These are phyloP conservation scores for Neophaeococcomyces mojaviensis DNA, from an alignment of 2,329 filamentous ascomycete species.

Conservation along the genomic window DNA sequence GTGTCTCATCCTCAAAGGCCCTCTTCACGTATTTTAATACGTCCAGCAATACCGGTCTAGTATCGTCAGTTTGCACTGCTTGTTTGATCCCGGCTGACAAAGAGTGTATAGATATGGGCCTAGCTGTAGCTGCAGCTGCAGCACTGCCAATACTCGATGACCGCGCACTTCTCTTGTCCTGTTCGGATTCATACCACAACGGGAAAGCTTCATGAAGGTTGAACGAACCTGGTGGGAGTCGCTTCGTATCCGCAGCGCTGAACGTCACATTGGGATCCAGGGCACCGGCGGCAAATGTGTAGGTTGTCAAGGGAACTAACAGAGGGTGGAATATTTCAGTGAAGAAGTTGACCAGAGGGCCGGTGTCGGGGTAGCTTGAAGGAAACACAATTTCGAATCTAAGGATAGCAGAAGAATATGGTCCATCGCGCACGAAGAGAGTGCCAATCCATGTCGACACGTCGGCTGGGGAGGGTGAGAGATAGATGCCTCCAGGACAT, in stretches of 20 bases:
- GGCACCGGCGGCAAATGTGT: constrained; percentile 73
- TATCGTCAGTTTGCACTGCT: background rate
- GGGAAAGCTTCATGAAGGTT: constrained; percentile 87
- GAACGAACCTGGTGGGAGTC: constrained; percentile 80
- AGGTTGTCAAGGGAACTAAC: constrained; percentile 86
- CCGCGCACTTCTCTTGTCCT: constrained; percentile 28
- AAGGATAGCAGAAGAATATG: constrained; percentile 78
- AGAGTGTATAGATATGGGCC: constrained; percentile 2
- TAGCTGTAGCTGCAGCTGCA: constrained; percentile 37
- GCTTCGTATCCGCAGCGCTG: constrained; percentile 74
- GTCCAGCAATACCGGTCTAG: background rate
- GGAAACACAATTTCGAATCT: constrained; percentile 89
- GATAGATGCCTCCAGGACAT: constrained; percentile 78
- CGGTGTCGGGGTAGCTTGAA: constrained; percentile 64
- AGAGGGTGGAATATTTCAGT: constrained; percentile 95
- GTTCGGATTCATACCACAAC: constrained; percentile 68
- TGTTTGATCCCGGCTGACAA: background rate
- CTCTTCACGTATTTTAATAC: constrained; percentile 62
- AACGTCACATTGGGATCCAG: constrained; percentile 52
- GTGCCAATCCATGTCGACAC: constrained; percentile 82
- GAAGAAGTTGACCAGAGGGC: constrained; percentile 78
- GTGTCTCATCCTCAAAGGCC: constrained; percentile 67
- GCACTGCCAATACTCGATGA: constrained; percentile 27
- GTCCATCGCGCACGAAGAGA: constrained; percentile 82
- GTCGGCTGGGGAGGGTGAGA: constrained; percentile 74